Base-by-base conservation (phyloP, 345 rosid genomes). In the Draba incana region DNA sequence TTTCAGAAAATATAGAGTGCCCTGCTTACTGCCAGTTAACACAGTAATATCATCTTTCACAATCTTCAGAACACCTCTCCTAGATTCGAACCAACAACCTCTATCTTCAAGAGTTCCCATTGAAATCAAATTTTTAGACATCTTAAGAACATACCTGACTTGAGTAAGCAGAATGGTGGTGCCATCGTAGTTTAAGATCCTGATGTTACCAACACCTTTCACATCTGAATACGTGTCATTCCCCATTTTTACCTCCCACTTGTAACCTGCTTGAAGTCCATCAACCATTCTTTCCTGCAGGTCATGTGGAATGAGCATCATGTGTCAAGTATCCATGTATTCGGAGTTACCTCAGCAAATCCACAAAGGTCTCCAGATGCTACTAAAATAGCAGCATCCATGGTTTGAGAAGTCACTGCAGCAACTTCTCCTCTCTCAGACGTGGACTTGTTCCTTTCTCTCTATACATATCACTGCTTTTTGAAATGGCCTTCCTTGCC, bases 61-160 rank as follows among this genome's bases (percentile, higher is more conserved):
- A 0, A 57, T 11, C 3, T 0, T 38, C 0, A 57, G 0, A 1
- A 37, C 0, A 0, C 46, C 45, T 2, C 5, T 1, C 0, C 3
- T 10, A 0, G 46, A 57, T 0, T 57, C 15, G 5, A 57, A 57
- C 62, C 46, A 57, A 4, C 46, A 57, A 0, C 46, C 46, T 0
- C 9, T 57, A 6, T 57, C 30, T 20, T 57, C 46, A 0, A 57
- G 13, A 11, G 62, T 57, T 2, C 62, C 62, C 0, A 38, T 0
- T 4, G 15, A 57, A 0, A 57, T 38, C 0, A 57, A 15, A 3
- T 57, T 57, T 15, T 57, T 57, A 0, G 15, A 38, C 5, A 57
- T 2, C 1, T 11, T 4, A 1, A 46, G 62, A 10, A 57, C 44
- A 11, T 37, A 38, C 31, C 62, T 57, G 8, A 57, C 46, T 10